Percentiles rank a stretch among this genome's conserved stretches.
Evolutionary conservation across 2,329 filamentous ascomycete species (phyloP).

Genomic region (Onygenales sp.): DNA sequence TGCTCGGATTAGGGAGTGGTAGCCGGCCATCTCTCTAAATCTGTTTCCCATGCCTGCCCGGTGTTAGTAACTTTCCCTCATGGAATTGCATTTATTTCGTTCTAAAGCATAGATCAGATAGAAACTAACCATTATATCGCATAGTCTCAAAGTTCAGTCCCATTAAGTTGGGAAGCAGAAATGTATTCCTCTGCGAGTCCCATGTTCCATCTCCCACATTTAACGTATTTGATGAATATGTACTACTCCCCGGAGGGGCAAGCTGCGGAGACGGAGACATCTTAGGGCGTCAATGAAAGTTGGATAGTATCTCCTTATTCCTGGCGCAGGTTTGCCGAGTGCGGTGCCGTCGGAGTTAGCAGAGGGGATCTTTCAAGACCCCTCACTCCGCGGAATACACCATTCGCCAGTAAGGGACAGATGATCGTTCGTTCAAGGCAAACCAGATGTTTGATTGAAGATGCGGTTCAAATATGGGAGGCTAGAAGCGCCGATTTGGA

Average conservation of each 20-base stretch:
- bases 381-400: conserved; percentile 34
- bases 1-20: conserved; percentile 48
- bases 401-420: conserved; percentile 24
- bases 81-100: not conserved
- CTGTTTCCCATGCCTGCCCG: conserved; percentile 56
- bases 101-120: not conserved
- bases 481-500: not conserved
- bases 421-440: not conserved
- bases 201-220: conserved; percentile 59
- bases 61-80: not conserved
- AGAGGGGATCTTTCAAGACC: conserved; percentile 36
- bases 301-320: not conserved
- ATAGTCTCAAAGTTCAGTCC: conserved; percentile 58
- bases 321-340: not conserved
- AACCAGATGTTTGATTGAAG: not conserved
- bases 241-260: conserved; percentile 50
- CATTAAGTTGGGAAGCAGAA: conserved; percentile 55
- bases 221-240: conserved; percentile 52
- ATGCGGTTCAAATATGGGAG: not conserved
- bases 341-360: conserved; percentile 18
- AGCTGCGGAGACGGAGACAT: conserved; percentile 35
- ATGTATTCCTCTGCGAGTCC: conserved; percentile 52
- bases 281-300: not conserved
- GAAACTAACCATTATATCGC: conserved; percentile 52
- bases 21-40: conserved; percentile 49